Evolutionary conservation across 176 grass and related monocot genomes (phyloP), one percentile per base, ranked within the genome.

Genomic region (Aegilops bicornis): DNA sequence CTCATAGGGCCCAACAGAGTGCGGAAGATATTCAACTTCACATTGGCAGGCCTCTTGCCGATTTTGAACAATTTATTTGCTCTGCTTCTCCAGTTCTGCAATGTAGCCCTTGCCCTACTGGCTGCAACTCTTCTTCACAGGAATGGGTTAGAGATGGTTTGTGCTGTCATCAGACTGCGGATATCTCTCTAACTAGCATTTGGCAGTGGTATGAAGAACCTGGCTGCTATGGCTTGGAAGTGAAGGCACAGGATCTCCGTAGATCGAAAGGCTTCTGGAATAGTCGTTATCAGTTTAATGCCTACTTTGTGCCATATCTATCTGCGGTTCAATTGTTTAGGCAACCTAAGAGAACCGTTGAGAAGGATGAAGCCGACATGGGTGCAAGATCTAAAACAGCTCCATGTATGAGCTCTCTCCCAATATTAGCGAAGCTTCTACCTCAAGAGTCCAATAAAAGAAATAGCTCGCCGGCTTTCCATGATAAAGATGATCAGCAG

Each of bases 191-290:
- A 78, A 87, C 56, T 25, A 91, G 74, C 77, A 87, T 97, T 32
- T 97, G 94, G 94, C 87, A 79, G 86, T 97, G 94, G 94, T 97
- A 94, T 1, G 89, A 97, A 83, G 94, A 94, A 83, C 91, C 94
- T 62, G 83, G 91, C 14, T 97, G 89, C 88, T 97, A 92, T 81
- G 89, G 91, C 56, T 86, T 97, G 76, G 89, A 92, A 83, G 94
- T 97, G 72, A 97, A 86, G 86, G 91, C 91, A 47, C 83, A 79
- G 27, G 89, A 93, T 69, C 78, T 89, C 36, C 3, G 43, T 48
- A 84, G 80, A 40, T 86, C 77, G 5, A 73, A 88, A 69, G 87
- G 82, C 33, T 84, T 94, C 3, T 60, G 64, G 70, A 63, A 63
- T 35, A 87, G 22, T 31, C 52, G 31, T 73, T 78, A 19, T 58